A percentile compares a stretch with the other conserved stretches of the same genome.
phyloP scores from a whole-genome alignment of 768 basidiomycete genomes.

The Suillus ampliporus region DNA sequence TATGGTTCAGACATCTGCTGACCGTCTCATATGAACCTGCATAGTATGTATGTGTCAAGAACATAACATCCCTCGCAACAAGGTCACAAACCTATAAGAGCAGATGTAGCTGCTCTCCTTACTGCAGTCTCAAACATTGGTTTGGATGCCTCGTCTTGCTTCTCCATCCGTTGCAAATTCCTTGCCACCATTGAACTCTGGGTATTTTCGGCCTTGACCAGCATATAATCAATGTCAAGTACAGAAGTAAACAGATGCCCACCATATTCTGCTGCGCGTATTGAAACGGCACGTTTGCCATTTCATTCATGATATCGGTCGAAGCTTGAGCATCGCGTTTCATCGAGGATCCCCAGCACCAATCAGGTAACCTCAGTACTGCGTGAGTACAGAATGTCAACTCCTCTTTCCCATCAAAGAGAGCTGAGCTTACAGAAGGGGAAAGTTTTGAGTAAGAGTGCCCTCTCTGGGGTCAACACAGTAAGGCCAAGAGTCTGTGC shows the following conservation, averaged over 20 bases:
- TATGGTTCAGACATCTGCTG: not conserved
- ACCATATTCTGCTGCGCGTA: conserved; percentile 17
- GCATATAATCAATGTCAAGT: not conserved
- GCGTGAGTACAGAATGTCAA: not conserved
- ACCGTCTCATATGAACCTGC: conserved; percentile 29
- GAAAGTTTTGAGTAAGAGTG: conserved; percentile 5
- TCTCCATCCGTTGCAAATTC: conserved; percentile 21
- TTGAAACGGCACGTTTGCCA: conserved; percentile 9
- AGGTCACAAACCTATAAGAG: conserved; percentile 20
- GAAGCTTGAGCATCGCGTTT: conserved; percentile 12
- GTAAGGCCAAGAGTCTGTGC: not conserved
- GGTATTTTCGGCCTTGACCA: not conserved
- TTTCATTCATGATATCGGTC: not conserved
- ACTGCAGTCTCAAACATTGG: conserved; percentile 11
- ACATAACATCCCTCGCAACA: not conserved
- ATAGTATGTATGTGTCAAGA: not conserved
- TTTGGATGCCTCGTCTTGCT: conserved; percentile 11
- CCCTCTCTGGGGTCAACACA: conserved; percentile 4
- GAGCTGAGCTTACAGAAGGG: conserved; percentile 18
- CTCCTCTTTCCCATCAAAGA: not conserved
- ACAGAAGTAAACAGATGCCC: not conserved
- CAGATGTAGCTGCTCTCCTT: conserved; percentile 16
- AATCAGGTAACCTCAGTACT: conserved; percentile 20
- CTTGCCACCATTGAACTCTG: conserved; percentile 18
- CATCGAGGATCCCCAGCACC: conserved; percentile 18